Base-by-base conservation (phyloP, 73 alveolate genomes). In the Paramecium biaurelia region DNA sequence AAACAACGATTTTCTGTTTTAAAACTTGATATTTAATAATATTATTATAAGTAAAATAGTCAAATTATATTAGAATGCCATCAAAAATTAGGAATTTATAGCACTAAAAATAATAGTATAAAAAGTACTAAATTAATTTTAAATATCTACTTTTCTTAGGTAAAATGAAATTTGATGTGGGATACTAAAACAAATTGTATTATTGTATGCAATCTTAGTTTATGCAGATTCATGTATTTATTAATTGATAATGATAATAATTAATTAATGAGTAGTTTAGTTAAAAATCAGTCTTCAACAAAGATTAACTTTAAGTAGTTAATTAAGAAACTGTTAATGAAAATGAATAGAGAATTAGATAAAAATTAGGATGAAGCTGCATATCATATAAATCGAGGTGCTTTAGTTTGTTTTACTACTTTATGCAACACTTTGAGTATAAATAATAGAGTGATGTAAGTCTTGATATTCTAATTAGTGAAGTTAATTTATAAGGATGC, bases 311-410 rank as follows among this genome's bases (percentile, higher is more conserved):
- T 63, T 63, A 63, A 63, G 49, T 12, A 32, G 84, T 49, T 63
- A 26, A 63, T 63, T 12, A 63, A 63, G 84, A 63, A 63, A 32
- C 84, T 63, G 1, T 26, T 63, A 30, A 32, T 63, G 45, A 63
- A 63, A 63, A 63, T 63, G 84, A 63, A 63, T 63, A 63, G 45
- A 26, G 84, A 63, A 9, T 30, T 26, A 7, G 84, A 63, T 32
- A 63, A 20, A 26, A 63, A 63, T 32, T 24, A 26, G 12, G 84
- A 63, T 26, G 84, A 63, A 63, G 41, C 45, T 26, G 84, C 86
- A 9, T 72, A 14, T 42, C 56, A 79, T 34, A 21, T 79, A 79
- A 79, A 79, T 45, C 45, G 90, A 21, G 90, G 74, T 2, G 90
- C 90, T 0, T 24, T 79, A 34, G 21, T 76, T 18, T 79, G 90